Conservation (phyloP, 2,329 filamentous ascomycete species). For the Trichophyton simii region DNA sequence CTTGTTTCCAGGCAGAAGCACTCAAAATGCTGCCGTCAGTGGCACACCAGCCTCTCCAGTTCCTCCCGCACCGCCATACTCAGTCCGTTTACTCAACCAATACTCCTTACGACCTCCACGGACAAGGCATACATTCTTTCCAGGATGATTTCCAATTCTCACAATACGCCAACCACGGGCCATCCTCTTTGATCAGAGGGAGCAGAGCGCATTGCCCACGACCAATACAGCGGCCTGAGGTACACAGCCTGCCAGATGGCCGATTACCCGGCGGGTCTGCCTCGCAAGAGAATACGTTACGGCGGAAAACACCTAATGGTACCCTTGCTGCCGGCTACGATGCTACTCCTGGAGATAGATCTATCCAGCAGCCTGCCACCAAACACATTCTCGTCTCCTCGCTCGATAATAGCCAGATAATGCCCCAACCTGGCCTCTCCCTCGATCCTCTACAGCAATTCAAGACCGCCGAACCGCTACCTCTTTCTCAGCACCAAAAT, state of each 20-base stretch:
- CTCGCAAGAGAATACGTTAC: conserved; percentile 58
- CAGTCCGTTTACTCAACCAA: conserved; percentile 21
- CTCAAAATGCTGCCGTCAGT: conserved; percentile 39
- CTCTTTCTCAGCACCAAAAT: conserved; percentile 22
- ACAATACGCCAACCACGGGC: conserved; percentile 16
- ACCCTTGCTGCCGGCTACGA: conserved; percentile 87
- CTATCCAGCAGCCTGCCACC: conserved; percentile 58
- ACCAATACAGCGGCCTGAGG: conserved; percentile 27
- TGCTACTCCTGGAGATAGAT: conserved; percentile 61
- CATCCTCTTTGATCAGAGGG: conserved; percentile 14
- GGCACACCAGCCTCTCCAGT: conserved; percentile 29
- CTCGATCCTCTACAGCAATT: conserved; percentile 24
- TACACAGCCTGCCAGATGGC: conserved; percentile 19
- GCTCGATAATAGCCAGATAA: conserved; percentile 30
- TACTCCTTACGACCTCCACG: conserved; percentile 23
- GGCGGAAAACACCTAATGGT: conserved; percentile 88
- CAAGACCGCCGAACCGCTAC: conserved; percentile 19
- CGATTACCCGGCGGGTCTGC: conserved; percentile 15
- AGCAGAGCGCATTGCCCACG: conserved; percentile 27
- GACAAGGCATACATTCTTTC: conserved; percentile 16
- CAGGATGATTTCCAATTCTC: conserved; percentile 14
- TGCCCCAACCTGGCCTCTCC: conserved; percentile 22
- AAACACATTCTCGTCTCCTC: conserved; percentile 74
- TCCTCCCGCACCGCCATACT: conserved; percentile 30
- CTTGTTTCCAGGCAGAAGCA: background rate